phyloP scores from a whole-genome alignment of 805 yeast genomes.

The Candida dendrica region DNA sequence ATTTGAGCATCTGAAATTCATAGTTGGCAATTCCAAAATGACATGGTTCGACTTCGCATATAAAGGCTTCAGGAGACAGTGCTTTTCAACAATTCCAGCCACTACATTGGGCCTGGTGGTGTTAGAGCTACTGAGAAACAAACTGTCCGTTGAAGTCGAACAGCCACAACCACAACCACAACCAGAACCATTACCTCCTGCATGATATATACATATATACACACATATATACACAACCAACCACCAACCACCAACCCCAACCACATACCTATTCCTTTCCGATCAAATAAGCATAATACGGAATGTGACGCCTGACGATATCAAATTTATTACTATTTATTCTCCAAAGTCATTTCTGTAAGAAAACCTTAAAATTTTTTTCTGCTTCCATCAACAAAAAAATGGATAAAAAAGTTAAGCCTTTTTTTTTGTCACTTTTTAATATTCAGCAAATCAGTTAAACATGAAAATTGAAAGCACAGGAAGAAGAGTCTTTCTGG shows the following conservation, averaged over 20 bases:
- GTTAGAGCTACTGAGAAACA: constrained; percentile 69
- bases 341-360: no score
- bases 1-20: constrained; percentile 46
- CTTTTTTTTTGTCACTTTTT: neutral
- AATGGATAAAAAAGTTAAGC: neutral
- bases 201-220: neutral
- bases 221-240: no score
- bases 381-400: neutral
- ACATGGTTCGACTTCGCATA: constrained; percentile 65
- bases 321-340: no score
- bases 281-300: no score
- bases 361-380: neutral
- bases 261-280: no score
- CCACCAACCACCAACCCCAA: no score
- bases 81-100: constrained; percentile 76
- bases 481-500: constrained; percentile 33
- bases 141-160: constrained; percentile 17
- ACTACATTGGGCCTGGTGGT: constrained; percentile 82
- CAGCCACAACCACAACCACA: neutral
- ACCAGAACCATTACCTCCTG: neutral
- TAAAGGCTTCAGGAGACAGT: constrained; percentile 68
- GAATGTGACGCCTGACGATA: no score
- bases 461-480: constrained; percentile 8
- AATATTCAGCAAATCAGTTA: neutral
- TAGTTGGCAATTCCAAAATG: constrained; percentile 46